Conservation (phyloP, 1,284 basidiomycete species). For the Pisolithus thermaeus region DNA sequence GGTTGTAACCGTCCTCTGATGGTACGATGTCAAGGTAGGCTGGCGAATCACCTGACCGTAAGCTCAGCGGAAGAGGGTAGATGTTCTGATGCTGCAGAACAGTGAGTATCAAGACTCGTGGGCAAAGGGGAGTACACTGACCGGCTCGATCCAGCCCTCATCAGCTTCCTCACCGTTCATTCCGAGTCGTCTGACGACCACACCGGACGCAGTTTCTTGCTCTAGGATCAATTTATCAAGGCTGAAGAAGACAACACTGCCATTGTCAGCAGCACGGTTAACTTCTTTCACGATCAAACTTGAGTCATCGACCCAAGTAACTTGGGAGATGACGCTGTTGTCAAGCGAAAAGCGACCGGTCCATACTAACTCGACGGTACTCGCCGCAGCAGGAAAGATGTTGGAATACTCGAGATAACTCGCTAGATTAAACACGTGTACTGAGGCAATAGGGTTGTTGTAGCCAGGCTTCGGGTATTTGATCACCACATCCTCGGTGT, state of each 20-base stretch:
- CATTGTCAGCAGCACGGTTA: constrained; percentile 74
- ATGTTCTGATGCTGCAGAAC: constrained; percentile 52
- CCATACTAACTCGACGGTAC: constrained; percentile 64
- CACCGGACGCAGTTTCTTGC: constrained; percentile 36
- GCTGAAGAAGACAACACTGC: constrained; percentile 75
- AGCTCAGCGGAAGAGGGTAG: constrained; percentile 45
- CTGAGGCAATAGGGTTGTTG: constrained; percentile 79
- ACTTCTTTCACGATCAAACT: constrained; percentile 85
- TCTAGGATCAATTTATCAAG: constrained; percentile 29
- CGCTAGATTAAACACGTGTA: constrained; percentile 77
- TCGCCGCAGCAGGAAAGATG: constrained; percentile 35
- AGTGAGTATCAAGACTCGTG: constrained; percentile 10
- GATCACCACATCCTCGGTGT: constrained; percentile 75
- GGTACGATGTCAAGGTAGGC: constrained; percentile 90
- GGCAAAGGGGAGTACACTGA: constrained; percentile 30
- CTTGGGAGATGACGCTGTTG: constrained; percentile 75
- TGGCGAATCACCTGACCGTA: constrained; percentile 37
- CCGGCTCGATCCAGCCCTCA: constrained; percentile 88
- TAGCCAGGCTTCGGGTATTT: constrained; percentile 92
- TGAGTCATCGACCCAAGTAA: constrained; percentile 79
- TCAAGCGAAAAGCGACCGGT: constrained; percentile 48
- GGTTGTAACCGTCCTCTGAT: constrained; percentile 74
- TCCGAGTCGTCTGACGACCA: constrained; percentile 70
- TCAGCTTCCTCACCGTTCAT: constrained; percentile 81
- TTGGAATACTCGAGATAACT: constrained; percentile 35